These are phyloP conservation scores for Gossypium arboreum DNA, from an alignment of 345 rosid genomes.

Conservation along the genomic window DNA sequence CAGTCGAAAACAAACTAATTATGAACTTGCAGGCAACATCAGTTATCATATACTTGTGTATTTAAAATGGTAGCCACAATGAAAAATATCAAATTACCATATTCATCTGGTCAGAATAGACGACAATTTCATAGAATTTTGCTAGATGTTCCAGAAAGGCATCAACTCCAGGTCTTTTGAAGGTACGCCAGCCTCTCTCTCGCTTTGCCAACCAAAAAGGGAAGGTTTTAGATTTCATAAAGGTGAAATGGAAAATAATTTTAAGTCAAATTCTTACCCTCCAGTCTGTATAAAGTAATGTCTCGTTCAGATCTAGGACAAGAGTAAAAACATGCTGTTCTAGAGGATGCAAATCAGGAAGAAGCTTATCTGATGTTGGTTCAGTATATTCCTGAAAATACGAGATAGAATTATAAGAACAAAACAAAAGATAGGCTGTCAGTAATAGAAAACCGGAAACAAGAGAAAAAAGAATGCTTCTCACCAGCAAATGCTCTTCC, in stretches of 20 bases:
- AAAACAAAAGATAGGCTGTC: neutral
- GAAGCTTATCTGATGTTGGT: conserved; percentile 95
- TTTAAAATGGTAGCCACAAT: neutral
- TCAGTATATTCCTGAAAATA: conserved; percentile 71
- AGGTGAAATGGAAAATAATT: neutral
- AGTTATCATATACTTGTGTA: neutral
- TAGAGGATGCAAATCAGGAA: conserved; percentile 87
- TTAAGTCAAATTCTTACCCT: conserved; percentile 42
- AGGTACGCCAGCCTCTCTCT: conserved; percentile 96
- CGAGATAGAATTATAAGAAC: neutral
- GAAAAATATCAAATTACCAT: conserved; percentile 48
- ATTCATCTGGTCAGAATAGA: conserved; percentile 74
- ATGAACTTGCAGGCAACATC: neutral
- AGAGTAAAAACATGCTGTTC: conserved; percentile 87
- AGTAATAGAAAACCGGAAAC: neutral
- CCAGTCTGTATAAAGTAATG: conserved; percentile 83
- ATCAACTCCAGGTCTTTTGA: conserved; percentile 96
- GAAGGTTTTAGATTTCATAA: neutral
- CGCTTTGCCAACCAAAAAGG: conserved; percentile 42
- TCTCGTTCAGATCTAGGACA: conserved; percentile 92
- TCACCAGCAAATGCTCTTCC: conserved; percentile 83
- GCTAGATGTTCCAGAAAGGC: conserved; percentile 87
- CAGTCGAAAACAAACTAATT: neutral
- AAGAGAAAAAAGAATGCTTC: conserved; percentile 11
- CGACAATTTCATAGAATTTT: conserved; percentile 73